Percentiles rank a stretch among this genome's conserved stretches.
Evolutionary conservation across 768 basidiomycete genomes (phyloP).

Genomic region (Paxillus involutus): DNA sequence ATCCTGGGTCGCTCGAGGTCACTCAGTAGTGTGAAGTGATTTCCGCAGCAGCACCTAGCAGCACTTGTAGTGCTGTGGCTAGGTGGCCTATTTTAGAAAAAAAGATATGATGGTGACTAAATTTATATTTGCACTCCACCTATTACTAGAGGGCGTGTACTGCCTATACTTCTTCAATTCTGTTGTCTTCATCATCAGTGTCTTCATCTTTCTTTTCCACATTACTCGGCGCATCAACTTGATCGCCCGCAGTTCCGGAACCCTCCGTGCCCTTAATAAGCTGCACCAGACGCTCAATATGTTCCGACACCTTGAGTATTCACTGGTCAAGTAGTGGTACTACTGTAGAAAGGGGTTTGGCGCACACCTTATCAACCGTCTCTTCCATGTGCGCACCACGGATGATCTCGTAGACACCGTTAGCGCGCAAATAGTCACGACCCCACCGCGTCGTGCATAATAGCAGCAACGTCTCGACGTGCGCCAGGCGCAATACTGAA

Average conservation of each 20-base stretch:
- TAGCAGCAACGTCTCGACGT: slow-evolving; percentile 87
- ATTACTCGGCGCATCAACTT: slow-evolving; percentile 25
- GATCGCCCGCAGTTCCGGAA: slow-evolving; percentile 42
- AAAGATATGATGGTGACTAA: neutral
- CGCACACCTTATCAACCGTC: slow-evolving; percentile 68
- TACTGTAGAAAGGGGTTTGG: neutral
- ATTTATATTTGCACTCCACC: neutral
- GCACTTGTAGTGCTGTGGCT: neutral
- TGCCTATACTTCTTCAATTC: slow-evolving; percentile 64
- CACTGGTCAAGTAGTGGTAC: neutral
- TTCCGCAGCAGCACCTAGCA: neutral
- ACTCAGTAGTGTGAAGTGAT: neutral
- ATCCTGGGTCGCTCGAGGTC: neutral
- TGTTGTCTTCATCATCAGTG: slow-evolving; percentile 65
- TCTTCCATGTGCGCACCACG: slow-evolving; percentile 78
- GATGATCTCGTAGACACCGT: slow-evolving; percentile 88
- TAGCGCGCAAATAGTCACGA: slow-evolving; percentile 71
- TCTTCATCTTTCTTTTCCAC: slow-evolving; percentile 24
- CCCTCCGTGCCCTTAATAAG: slow-evolving; percentile 82
- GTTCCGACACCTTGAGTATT: slow-evolving; percentile 67
- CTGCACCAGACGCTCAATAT: slow-evolving; percentile 85
- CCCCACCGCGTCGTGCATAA: slow-evolving; percentile 90
- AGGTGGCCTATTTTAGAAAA: neutral
- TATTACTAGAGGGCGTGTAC: slow-evolving; percentile 11
- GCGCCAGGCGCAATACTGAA: slow-evolving; percentile 69